Conservation (phyloP, 805 yeast genomes). For the Metschnikowia arizonensis region DNA sequence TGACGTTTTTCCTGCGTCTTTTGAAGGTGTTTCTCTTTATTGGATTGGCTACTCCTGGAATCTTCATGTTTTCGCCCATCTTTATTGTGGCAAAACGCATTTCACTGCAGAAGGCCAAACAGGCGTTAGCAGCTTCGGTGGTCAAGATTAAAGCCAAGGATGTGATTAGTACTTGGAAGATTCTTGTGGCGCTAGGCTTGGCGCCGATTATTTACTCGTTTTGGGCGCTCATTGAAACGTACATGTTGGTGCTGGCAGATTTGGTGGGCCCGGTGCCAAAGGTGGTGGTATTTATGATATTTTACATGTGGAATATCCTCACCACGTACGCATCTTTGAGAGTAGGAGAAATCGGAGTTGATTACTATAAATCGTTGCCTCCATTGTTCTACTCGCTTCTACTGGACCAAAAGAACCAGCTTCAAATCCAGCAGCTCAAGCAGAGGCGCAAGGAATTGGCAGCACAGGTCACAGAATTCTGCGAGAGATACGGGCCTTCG, state of each 20-base stretch:
- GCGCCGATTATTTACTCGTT: constrained; percentile 40
- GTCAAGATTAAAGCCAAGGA: constrained; percentile 41
- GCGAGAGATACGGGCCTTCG: constrained; percentile 35
- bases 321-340: constrained; percentile 41
- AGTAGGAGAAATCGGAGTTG: constrained; percentile 41
- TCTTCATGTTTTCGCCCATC: constrained; percentile 37
- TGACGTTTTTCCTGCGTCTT: constrained; percentile 25
- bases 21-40: constrained; percentile 27
- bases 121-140: constrained; percentile 36
- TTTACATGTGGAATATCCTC: constrained; percentile 34
- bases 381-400: constrained; percentile 35
- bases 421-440: constrained; percentile 33
- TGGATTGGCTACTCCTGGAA: constrained; percentile 37
- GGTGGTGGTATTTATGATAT: constrained; percentile 24
- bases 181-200: constrained; percentile 37
- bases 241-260: constrained; percentile 17
- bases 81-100: constrained; percentile 33
- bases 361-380: constrained; percentile 36
- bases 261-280: constrained; percentile 12
- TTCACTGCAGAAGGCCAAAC: constrained; percentile 32
- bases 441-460: constrained; percentile 26
- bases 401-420: constrained; percentile 25
- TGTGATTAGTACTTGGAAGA: constrained; percentile 43
- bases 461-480: constrained; percentile 29
- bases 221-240: constrained; percentile 32